These are phyloP conservation scores for Debaryomyces fabryi DNA, from an alignment of 1,139 yeast genomes.

Conservation along the genomic window DNA sequence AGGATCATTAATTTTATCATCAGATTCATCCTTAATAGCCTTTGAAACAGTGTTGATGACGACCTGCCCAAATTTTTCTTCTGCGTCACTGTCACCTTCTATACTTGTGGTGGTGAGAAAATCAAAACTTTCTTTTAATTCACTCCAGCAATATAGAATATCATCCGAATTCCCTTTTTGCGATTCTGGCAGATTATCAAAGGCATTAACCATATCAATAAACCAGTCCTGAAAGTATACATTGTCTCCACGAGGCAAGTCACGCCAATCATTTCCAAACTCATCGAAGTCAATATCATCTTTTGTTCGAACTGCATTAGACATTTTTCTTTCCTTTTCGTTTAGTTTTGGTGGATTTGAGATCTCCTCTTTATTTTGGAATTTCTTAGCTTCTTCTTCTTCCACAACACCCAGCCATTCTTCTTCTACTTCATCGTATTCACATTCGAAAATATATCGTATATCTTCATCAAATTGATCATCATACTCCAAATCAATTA, in stretches of 20 bases:
- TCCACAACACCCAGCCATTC: slow-evolving; percentile 33
- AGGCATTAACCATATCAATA: slow-evolving; percentile 19
- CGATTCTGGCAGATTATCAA: slow-evolving; percentile 16
- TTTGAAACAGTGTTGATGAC: slow-evolving; percentile 54
- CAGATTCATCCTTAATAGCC: slow-evolving; percentile 43
- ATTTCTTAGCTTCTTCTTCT: slow-evolving; percentile 19
- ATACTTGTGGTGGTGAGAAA: slow-evolving; percentile 27
- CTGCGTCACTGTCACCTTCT: slow-evolving; percentile 31
- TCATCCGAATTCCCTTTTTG: slow-evolving; percentile 27
- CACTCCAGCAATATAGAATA: slow-evolving; percentile 35
- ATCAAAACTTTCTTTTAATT: slow-evolving; percentile 32
- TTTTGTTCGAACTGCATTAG: slow-evolving; percentile 38
- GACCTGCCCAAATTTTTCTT: slow-evolving; percentile 39
- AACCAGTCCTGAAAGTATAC: slow-evolving; percentile 24
- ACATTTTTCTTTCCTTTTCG: slow-evolving; percentile 14
- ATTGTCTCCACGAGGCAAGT: slow-evolving; percentile 62
- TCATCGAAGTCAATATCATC: slow-evolving; percentile 52
- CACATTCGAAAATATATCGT: slow-evolving; percentile 68
- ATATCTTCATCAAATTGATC: slow-evolving; percentile 77
- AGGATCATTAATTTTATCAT: slow-evolving; percentile 9
- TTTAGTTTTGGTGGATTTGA: neutral
- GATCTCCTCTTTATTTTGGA: slow-evolving; percentile 4
- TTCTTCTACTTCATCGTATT: slow-evolving; percentile 40
- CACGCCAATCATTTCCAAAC: slow-evolving; percentile 69
- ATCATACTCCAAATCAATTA: slow-evolving; percentile 60